Evolutionary conservation across 1,284 basidiomycete genomes (phyloP).

Genomic region (Salmacisia buchloeana): DNA sequence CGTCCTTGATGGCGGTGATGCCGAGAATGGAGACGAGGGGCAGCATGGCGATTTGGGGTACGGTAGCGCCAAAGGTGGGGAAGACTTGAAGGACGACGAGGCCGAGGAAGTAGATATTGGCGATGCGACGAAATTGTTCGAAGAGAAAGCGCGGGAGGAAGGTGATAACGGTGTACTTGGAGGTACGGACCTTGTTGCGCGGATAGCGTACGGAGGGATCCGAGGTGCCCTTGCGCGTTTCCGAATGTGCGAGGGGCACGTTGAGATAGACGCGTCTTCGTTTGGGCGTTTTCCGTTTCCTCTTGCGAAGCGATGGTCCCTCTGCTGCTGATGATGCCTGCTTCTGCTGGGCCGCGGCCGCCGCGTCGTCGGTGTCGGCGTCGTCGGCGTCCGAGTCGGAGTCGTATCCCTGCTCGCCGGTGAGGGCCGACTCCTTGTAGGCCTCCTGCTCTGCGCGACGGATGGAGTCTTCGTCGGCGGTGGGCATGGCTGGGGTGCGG

Average conservation of each 20-base stretch:
- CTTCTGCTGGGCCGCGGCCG: conserved; percentile 9
- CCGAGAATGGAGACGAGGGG: conserved; percentile 80
- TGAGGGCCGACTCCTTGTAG: conserved; percentile 11
- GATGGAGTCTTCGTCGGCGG: conserved; percentile 14
- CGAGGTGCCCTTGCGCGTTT: conserved; percentile 63
- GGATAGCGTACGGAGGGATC: conserved; percentile 74
- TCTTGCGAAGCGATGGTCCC: neutral
- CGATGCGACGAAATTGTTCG: conserved; percentile 60
- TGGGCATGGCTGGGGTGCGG: conserved; percentile 20
- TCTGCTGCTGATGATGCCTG: neutral
- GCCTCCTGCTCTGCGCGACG: conserved; percentile 11
- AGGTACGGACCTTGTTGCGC: conserved; percentile 90
- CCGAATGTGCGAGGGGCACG: conserved; percentile 57
- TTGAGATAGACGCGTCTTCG: conserved; percentile 45
- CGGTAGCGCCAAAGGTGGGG: conserved; percentile 80
- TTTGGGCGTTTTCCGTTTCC: conserved; percentile 32
- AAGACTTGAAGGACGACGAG: conserved; percentile 82
- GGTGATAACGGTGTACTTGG: conserved; percentile 83
- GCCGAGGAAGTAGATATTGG: conserved; percentile 85
- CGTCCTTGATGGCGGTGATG: conserved; percentile 91
- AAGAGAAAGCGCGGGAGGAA: conserved; percentile 64
- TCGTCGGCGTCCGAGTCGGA: neutral
- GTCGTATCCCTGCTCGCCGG: conserved; percentile 2
- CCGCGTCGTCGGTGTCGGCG: neutral
- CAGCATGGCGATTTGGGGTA: conserved; percentile 74